Evolutionary conservation across 768 basidiomycete species (phyloP).

Genomic region (Boletus reticulatus): DNA sequence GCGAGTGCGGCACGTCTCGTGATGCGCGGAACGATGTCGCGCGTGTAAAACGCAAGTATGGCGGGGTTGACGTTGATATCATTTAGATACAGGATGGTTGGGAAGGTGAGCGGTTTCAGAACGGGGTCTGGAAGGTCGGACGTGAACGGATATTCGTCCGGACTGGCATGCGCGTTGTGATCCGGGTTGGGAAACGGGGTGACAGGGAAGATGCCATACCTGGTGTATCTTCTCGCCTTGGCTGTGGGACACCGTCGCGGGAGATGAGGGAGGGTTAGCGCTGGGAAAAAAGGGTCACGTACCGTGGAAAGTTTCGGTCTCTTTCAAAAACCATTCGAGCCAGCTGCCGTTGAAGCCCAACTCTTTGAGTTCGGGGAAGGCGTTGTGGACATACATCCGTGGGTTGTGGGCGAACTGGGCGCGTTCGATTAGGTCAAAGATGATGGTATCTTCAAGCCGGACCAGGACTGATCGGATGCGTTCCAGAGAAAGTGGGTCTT

Average conservation of each 20-base stretch:
- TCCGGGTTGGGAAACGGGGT: background rate
- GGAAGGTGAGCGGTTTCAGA: constrained; percentile 69
- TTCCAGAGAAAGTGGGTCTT: constrained; percentile 83
- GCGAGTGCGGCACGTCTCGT: constrained; percentile 66
- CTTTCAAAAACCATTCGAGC: constrained; percentile 97
- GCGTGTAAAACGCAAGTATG: constrained; percentile 88
- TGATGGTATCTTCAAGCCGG: constrained; percentile 97
- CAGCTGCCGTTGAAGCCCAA: constrained; percentile 82
- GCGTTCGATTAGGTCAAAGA: constrained; percentile 94
- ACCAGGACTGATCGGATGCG: constrained; percentile 83
- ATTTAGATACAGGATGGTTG: constrained; percentile 75
- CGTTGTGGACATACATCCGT: constrained; percentile 78
- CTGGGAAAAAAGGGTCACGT: constrained; percentile 25
- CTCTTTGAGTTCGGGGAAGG: constrained; percentile 73
- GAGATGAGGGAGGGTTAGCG: background rate
- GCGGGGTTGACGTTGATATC: constrained; percentile 82
- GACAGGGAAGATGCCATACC: constrained; percentile 43
- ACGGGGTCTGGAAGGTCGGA: constrained; percentile 77
- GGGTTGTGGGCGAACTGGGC: constrained; percentile 96
- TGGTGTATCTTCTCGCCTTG: constrained; percentile 92
- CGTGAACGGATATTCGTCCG: constrained; percentile 98
- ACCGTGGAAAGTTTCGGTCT: constrained; percentile 96
- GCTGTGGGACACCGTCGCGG: constrained; percentile 45
- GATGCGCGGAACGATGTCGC: constrained; percentile 86
- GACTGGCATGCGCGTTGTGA: constrained; percentile 46